A percentile compares a stretch with the other conserved stretches of the same genome.
Conservation (phyloP, 306 rosid genomes). For the Lablab purpureus region DNA sequence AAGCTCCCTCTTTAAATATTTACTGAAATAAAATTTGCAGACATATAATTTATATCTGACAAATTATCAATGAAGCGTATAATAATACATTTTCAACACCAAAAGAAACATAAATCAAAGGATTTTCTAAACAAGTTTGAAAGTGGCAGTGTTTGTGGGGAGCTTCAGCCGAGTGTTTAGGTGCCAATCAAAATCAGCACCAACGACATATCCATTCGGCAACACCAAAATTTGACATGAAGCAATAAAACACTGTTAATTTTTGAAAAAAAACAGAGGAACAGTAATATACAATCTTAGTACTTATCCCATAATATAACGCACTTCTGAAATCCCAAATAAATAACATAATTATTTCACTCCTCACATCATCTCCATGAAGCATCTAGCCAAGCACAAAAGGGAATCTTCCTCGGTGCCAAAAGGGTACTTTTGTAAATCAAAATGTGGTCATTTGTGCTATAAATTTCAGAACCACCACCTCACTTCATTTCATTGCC, state of each 20-base stretch:
- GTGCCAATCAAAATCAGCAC: not conserved
- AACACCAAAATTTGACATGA: not conserved
- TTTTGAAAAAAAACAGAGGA: conserved; percentile 6
- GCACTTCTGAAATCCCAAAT: conserved; percentile 6
- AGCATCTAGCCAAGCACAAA: conserved; percentile 58
- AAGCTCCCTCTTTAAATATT: too few species aligned
- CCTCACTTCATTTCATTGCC: conserved; percentile 37
- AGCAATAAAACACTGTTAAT: not conserved
- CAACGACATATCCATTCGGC: not conserved
- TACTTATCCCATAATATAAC: not conserved
- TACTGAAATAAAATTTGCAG: too few species aligned
- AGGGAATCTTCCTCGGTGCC: conserved; percentile 54
- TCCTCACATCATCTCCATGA: conserved; percentile 42
- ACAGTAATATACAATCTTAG: conserved; percentile 11
- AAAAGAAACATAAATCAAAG: not conserved
- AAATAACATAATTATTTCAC: conserved; percentile 13
- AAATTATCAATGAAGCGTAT: too few species aligned
- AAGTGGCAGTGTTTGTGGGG: not conserved
- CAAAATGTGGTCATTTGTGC: conserved; percentile 15
- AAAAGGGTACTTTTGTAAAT: conserved; percentile 64
- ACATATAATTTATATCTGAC: too few species aligned
- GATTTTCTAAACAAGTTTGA: not conserved
- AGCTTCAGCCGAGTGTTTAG: not conserved
- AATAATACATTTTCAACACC: not conserved
- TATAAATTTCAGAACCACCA: conserved; percentile 59